Percentiles rank a stretch among this genome's conserved stretches.
phyloP scores from a whole-genome alignment of 306 rosid species.

The Cotoneaster glaucophyllus region DNA sequence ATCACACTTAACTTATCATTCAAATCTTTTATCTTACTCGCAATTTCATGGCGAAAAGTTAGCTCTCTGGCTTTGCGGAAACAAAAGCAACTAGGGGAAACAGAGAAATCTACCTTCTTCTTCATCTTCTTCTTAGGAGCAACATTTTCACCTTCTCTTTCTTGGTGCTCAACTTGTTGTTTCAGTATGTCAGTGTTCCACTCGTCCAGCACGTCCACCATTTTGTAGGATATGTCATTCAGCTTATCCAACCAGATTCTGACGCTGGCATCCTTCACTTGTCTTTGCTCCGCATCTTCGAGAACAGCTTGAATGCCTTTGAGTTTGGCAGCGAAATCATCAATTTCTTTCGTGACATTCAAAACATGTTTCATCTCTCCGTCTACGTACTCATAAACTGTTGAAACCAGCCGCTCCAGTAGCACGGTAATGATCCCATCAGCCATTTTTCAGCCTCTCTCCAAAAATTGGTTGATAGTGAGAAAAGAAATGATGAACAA shows the following conservation, averaged over 20 bases:
- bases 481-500: too few relatives aligned
- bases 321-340: not conserved
- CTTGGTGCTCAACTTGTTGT: not conserved
- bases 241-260: not conserved
- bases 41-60: not conserved
- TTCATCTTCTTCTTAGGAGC: not conserved
- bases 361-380: not conserved
- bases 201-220: constrained; percentile 1
- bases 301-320: not conserved
- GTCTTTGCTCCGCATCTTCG: not conserved
- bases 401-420: not conserved
- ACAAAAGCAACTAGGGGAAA: not conserved
- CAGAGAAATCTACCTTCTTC: not conserved
- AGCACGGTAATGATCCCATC: not conserved
- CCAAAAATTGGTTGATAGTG: not conserved
- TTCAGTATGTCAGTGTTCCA: not conserved
- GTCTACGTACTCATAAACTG: not conserved
- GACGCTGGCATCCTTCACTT: not conserved
- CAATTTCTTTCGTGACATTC: not conserved
- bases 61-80: not conserved
- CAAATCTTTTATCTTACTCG: not conserved
- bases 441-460: not conserved
- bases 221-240: not conserved
- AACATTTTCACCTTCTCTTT: not conserved
- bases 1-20: not conserved